Conservation (phyloP, 2,329 filamentous ascomycete species). For the Aspergillus fumigatus region DNA sequence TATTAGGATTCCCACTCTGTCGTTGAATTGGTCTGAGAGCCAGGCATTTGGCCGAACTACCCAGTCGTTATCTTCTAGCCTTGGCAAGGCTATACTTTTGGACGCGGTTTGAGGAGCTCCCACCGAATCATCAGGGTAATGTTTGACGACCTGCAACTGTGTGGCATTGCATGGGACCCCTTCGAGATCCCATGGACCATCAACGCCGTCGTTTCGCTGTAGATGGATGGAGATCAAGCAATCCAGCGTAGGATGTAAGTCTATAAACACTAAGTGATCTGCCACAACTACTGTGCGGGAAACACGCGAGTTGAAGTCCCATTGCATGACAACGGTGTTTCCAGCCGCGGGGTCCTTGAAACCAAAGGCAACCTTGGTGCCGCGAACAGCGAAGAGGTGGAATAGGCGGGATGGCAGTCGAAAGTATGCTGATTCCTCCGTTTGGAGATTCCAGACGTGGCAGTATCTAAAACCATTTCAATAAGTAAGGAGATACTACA, state of each 20-base stretch:
- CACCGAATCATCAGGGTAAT: conserved; percentile 3
- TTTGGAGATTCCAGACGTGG: conserved; percentile 26
- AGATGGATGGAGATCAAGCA: conserved; percentile 16
- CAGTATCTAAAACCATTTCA: conserved; percentile 19
- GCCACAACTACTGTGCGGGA: conserved; percentile 12
- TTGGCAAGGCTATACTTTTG: background rate
- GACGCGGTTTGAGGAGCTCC: background rate
- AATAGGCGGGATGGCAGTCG: conserved; percentile 22
- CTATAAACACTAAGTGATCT: conserved; percentile 10
- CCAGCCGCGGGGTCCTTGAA: conserved; percentile 1
- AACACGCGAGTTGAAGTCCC: conserved; percentile 14
- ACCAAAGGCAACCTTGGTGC: conserved; percentile 18
- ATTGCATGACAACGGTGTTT: conserved; percentile 16
- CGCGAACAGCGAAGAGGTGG: conserved; percentile 16
- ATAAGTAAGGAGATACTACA: background rate
- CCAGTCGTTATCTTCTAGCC: background rate
- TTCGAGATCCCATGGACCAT: background rate
- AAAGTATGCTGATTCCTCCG: conserved; percentile 17
- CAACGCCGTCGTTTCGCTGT: background rate
- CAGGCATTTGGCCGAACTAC: background rate
- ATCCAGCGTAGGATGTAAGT: conserved; percentile 12
- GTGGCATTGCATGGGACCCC: background rate
- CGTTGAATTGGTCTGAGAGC: conserved; percentile 1
- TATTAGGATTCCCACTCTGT: conserved; percentile 10
- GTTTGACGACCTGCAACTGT: conserved; percentile 11